Percentiles rank a stretch among this genome's conserved stretches.
phyloP scores from a whole-genome alignment of 2,329 filamentous ascomycete genomes.

The Fusarium luffae region DNA sequence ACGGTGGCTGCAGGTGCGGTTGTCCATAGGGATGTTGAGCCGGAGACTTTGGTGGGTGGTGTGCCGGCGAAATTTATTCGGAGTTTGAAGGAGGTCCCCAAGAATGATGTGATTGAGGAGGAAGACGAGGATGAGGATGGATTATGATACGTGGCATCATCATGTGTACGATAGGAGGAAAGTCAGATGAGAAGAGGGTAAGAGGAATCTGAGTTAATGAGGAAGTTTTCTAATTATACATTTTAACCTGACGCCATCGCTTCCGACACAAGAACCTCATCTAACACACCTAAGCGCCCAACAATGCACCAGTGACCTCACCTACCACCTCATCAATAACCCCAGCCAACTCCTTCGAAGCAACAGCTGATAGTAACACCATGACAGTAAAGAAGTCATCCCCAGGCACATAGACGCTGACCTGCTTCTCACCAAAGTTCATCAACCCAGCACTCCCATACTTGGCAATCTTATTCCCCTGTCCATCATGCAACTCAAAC shows the following conservation, averaged over 20 bases:
- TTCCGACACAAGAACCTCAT: not conserved
- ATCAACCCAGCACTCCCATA: constrained; percentile 28
- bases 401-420: constrained; percentile 35
- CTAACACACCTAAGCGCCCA: not conserved
- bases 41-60: constrained; percentile 22
- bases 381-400: constrained; percentile 40
- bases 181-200: not conserved
- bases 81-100: constrained; percentile 6
- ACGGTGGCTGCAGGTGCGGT: constrained; percentile 23
- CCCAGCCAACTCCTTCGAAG: constrained; percentile 22
- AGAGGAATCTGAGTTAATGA: not conserved
- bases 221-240: not conserved
- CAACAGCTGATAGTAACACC: constrained; percentile 36
- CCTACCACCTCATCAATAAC: constrained; percentile 17
- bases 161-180: not conserved
- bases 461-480: constrained; percentile 35
- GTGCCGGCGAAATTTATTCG: constrained; percentile 17
- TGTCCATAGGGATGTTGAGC: constrained; percentile 13
- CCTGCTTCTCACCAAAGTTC: constrained; percentile 31
- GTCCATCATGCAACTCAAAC: constrained; percentile 33
- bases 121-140: not conserved
- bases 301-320: constrained; percentile 10
- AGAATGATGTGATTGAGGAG: not conserved
- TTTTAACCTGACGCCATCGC: not conserved
- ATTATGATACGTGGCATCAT: not conserved